Conservation (phyloP, 2,329 filamentous ascomycete genomes). For the Ascosphaera apis region DNA sequence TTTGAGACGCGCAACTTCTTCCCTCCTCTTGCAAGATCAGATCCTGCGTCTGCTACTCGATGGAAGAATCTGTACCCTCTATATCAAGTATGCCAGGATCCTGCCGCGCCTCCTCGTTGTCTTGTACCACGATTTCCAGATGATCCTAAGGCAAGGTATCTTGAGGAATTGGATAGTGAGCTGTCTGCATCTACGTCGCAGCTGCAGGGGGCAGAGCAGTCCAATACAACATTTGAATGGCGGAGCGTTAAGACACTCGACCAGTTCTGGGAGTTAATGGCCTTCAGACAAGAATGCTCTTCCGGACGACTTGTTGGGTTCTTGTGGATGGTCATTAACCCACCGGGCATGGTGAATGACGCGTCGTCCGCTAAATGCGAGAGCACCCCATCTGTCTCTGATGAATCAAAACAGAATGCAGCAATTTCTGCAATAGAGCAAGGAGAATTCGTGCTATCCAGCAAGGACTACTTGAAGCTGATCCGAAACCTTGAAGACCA, state of each 20-base stretch:
- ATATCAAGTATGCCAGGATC: conserved; percentile 45
- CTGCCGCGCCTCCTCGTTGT: conserved; percentile 52
- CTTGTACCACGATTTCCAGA: conserved; percentile 82
- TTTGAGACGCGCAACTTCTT: conserved; percentile 61
- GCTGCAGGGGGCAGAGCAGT: conserved; percentile 9
- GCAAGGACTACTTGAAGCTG: not conserved
- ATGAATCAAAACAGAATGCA: not conserved
- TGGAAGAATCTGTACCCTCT: conserved; percentile 45
- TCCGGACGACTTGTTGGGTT: conserved; percentile 83
- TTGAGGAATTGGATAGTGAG: conserved; percentile 74
- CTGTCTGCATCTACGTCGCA: conserved; percentile 22
- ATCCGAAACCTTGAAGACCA: not conserved
- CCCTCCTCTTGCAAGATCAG: conserved; percentile 28
- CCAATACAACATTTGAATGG: conserved; percentile 47
- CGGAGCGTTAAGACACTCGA: conserved; percentile 60
- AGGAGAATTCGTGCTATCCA: not conserved
- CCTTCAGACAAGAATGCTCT: conserved; percentile 85
- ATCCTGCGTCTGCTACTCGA: conserved; percentile 14
- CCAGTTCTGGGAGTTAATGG: conserved; percentile 99
- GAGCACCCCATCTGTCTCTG: not conserved
- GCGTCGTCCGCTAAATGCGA: not conserved
- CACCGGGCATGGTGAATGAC: conserved; percentile 25
- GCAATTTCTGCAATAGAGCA: not conserved
- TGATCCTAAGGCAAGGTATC: conserved; percentile 78
- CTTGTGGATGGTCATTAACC: conserved; percentile 68